Conservation (phyloP, 2,329 filamentous ascomycete species). For the Fusarium odoratissimum region DNA sequence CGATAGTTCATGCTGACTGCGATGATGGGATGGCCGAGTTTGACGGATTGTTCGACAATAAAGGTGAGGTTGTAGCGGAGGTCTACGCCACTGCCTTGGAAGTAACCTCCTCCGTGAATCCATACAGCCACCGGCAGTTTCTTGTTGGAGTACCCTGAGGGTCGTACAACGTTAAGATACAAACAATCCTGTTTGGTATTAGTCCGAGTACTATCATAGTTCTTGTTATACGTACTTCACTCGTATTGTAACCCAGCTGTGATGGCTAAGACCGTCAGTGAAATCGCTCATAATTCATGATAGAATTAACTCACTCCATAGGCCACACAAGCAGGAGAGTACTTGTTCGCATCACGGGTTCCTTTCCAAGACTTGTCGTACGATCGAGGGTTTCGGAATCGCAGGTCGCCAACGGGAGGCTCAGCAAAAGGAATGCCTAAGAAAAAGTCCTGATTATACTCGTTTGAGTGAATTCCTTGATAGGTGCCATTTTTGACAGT, state of each 20-base stretch:
- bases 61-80: slow-evolving; percentile 69
- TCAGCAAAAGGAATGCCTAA: slow-evolving; percentile 68
- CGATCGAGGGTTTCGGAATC: slow-evolving; percentile 62
- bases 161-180: slow-evolving; percentile 27
- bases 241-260: neutral
- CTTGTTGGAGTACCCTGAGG: slow-evolving; percentile 17
- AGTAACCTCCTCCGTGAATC: slow-evolving; percentile 53
- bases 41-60: slow-evolving; percentile 58
- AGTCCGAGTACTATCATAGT: neutral
- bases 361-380: slow-evolving; percentile 58
- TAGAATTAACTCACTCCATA: neutral
- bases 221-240: neutral
- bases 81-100: slow-evolving; percentile 55
- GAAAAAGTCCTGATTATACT: slow-evolving; percentile 62
- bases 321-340: slow-evolving; percentile 10
- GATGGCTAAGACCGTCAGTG: neutral
- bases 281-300: rapidly evolving
- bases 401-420: slow-evolving; percentile 58
- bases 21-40: slow-evolving; percentile 51
- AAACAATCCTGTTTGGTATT: slow-evolving; percentile 22
- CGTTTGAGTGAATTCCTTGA: slow-evolving; percentile 51
- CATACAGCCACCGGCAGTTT: slow-evolving; percentile 33
- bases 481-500: slow-evolving; percentile 58
- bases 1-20: neutral
- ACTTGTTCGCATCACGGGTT: slow-evolving; percentile 53